Evolutionary conservation across 2,329 filamentous ascomycete species (phyloP), one percentile per base, ranked within the genome.

Genomic region (Colletotrichum brevisporum): DNA sequence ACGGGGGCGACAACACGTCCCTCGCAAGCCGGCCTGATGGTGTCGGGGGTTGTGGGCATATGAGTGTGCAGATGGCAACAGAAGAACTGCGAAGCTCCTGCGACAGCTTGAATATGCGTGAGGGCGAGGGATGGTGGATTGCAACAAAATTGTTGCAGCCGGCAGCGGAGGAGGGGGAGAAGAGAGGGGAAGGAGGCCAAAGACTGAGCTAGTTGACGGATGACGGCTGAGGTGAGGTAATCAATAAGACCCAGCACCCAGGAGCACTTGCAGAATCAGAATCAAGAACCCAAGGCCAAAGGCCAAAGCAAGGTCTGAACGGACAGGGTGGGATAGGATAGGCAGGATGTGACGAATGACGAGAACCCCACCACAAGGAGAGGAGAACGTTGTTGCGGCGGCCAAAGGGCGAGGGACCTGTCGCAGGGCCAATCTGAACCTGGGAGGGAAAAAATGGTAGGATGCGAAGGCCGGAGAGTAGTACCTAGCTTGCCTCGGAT

Each of bases 331-430:
- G 24, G 12, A 43, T 16, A 57, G 15, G 41, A 6, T 13, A 45
- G 53, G 21, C 41, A 15, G 21, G 48, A 52, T 5, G 15, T 39
- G 27, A 59, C 43, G 56, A 59, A 50, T 59, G 15, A 39, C 12
- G 13, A 60, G 48, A 18, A 41, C 56, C 24, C 26, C 41, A 41
- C 41, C 41, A 57, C 41, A 15, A 18, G 39, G 55, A 47, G 55
- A 53, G 47, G 41, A 58, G 15, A 36, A 36, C 31, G 9, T 36
- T n/a, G 47, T 9, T 21, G 18, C 21, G 47, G 43, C 15, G 43
- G 43, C 39, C 16, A 36, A 36, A 36, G 31, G 31, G 31, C 31
- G 10, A 36, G 31, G 31, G 10, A 10, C 31, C 31, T 36, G 31
- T 36, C 31, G 8, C 31, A 36, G 31, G 31, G 31, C 10, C 31